Evolutionary conservation across 495 filamentous ascomycete genomes (phyloP).

Genomic region (Talaromyces thailandensis): DNA sequence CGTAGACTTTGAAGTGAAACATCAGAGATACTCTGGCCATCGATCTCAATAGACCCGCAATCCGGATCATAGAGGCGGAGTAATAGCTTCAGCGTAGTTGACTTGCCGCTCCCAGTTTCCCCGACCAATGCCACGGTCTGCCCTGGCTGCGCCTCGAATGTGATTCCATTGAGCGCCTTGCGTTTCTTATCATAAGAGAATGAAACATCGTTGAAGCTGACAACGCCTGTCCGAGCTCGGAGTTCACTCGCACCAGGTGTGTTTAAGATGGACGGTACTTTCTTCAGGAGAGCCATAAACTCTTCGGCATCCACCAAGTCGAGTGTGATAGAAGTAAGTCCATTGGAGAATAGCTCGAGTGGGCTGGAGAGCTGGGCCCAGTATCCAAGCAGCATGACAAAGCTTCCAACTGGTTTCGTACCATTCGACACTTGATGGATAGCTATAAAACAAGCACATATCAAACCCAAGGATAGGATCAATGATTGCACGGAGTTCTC

Average conservation of each 20-base stretch:
- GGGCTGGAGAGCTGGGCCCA: constrained; percentile 56
- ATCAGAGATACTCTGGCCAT: constrained; percentile 70
- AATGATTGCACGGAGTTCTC: constrained; percentile 40
- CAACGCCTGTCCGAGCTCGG: constrained; percentile 46
- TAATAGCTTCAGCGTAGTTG: constrained; percentile 86
- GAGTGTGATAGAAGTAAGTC: constrained; percentile 48
- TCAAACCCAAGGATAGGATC: constrained; percentile 53
- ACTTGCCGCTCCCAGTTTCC: constrained; percentile 82
- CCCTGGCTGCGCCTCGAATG: constrained; percentile 25
- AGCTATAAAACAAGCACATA: constrained; percentile 56
- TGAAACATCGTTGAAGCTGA: constrained; percentile 49
- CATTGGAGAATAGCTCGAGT: constrained; percentile 52
- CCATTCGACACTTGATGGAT: constrained; percentile 54
- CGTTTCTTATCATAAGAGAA: constrained; percentile 8
- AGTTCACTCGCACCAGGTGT: constrained; percentile 45
- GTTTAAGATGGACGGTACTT: constrained; percentile 51
- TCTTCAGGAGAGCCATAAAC: constrained; percentile 62
- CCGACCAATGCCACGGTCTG: constrained; percentile 84
- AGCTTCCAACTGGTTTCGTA: constrained; percentile 52
- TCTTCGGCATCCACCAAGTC: constrained; percentile 64
- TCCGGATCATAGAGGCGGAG: constrained; percentile 91
- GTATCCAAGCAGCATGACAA: constrained; percentile 63
- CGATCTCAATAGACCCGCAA: constrained; percentile 66
- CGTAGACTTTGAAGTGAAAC: constrained; percentile 88
- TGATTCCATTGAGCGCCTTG: constrained; percentile 5